Base-by-base conservation (phyloP, 2,329 filamentous ascomycete species). In the Colletotrichum gigasporum region DNA sequence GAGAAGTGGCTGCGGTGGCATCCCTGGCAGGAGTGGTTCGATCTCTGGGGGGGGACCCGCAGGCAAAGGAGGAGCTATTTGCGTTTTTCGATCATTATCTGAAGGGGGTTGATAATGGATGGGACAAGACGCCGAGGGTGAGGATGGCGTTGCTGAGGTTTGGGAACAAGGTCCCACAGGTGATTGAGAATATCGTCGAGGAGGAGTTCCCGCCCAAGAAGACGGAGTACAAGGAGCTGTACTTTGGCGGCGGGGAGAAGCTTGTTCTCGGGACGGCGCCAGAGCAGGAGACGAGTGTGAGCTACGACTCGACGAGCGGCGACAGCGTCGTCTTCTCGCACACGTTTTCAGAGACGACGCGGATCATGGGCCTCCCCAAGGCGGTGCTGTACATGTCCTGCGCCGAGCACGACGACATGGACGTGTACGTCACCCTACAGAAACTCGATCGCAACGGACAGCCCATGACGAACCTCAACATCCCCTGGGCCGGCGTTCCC, bases 51-150 rank as follows among this genome's bases (percentile, higher is more conserved):
- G 42, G 61, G 2, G 39, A 65, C 14, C 7, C 28, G 30, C 22
- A 53, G 30, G 53, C 63, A 12, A 67, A 52, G 22, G 70, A 75
- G 1, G 80, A 83, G 53, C 72, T 84, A 1, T 63, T 71, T 6
- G 58, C 66, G 1, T 85, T 82, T 71, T 84, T 84, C 56, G 82
- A 84, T 54, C 70, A 68, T 2, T 85, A 79, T 59, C 71, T 84
- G 14, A 80, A 79, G 30, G 77, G 72, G 0, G 70, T 73, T 1
- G 62, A 79, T 1, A 85, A 84, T 57, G 78, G 69, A 5, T 84
- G 80, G 80, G 77, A 80, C 35, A 72, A 74, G 35, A 84, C 81
- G 0, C 78, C 81, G 0, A 71, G 69, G 24, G 78, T 84, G 1
- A 74, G 81, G 4, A 78, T 75, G 70, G 75, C 79, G 4, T 67